Conservation (phyloP, 345 rosid species). For the Atalantia buxifolia region DNA sequence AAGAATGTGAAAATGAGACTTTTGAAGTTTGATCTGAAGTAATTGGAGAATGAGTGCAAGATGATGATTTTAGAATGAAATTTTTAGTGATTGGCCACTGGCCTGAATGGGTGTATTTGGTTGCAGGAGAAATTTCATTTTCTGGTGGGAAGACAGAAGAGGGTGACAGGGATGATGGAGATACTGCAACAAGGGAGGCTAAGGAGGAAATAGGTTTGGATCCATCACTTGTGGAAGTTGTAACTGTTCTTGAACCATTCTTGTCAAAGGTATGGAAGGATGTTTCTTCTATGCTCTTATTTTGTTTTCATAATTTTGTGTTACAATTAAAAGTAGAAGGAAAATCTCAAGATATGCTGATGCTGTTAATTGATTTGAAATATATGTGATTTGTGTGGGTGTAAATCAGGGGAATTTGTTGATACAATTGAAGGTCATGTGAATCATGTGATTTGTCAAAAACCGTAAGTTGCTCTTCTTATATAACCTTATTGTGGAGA, state of each 20-base stretch:
- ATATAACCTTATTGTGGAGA: too few species aligned
- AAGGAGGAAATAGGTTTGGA: constrained; percentile 71
- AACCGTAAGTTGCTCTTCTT: too few species aligned
- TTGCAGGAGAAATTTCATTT: constrained; percentile 71
- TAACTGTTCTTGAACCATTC: constrained; percentile 74
- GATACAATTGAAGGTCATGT: neutral
- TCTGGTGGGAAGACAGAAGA: constrained; percentile 80
- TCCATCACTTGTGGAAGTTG: constrained; percentile 60
- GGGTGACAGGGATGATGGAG: constrained; percentile 58
- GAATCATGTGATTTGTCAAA: neutral
- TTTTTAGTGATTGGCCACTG: constrained; percentile 2
- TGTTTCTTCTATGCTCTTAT: neutral
- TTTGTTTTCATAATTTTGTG: neutral
- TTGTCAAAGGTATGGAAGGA: constrained; percentile 64
- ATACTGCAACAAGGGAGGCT: constrained; percentile 68
- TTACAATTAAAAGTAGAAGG: neutral
- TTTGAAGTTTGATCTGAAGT: too few species aligned
- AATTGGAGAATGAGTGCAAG: too few species aligned
- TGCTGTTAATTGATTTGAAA: neutral
- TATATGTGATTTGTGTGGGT: neutral
- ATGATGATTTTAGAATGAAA: neutral
- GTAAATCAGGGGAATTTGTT: neutral
- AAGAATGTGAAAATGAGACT: too few species aligned
- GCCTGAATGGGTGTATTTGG: constrained; percentile 9
- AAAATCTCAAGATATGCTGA: neutral